These are phyloP conservation scores for Aurantiochytrium sp. DNA, from an alignment of 108 stramenopile species.

Conservation along the genomic window DNA sequence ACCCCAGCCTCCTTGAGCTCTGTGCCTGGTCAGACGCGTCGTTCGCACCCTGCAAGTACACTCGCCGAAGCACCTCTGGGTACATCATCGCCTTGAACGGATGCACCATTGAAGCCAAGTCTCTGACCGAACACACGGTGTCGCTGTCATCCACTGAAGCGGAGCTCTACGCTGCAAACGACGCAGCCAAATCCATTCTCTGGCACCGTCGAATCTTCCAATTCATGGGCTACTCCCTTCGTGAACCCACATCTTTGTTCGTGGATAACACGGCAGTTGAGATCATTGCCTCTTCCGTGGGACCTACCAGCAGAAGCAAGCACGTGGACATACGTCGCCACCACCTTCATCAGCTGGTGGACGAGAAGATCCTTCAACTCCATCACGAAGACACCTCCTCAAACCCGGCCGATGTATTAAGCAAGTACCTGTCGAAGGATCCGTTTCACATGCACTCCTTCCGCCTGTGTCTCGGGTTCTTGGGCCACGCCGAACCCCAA, in stretches of 20 bases:
- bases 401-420: background rate
- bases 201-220: background rate
- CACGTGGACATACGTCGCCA: background rate
- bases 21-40: background rate
- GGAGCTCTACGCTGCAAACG: background rate
- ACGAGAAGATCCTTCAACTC: background rate
- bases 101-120: background rate
- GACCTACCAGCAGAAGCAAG: background rate
- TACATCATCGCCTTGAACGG: background rate
- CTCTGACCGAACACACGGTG: background rate
- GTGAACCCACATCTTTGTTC: background rate
- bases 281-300: background rate
- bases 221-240: background rate
- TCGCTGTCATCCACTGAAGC: background rate
- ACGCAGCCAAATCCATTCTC: background rate
- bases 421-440: background rate
- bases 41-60: background rate
- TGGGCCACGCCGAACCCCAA: background rate
- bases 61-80: background rate
- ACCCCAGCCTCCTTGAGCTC: background rate
- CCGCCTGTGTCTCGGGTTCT: background rate
- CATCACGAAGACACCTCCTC: background rate
- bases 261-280: background rate
- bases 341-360: background rate
- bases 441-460: background rate